These are phyloP conservation scores for Leavenworthia alabamica DNA, from an alignment of 345 rosid species.

Conservation along the genomic window DNA sequence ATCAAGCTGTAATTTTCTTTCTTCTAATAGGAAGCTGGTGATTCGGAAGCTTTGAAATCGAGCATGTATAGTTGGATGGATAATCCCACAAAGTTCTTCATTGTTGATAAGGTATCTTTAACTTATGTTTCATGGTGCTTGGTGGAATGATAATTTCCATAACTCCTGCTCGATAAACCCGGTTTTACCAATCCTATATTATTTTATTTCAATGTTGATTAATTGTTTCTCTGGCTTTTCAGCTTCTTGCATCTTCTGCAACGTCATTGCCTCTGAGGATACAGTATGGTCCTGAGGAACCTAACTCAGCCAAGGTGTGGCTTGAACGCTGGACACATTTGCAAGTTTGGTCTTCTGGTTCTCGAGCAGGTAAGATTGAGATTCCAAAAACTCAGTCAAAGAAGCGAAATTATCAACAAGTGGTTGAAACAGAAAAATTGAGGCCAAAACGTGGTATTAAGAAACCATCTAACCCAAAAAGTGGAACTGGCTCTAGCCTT, in stretches of 20 bases:
- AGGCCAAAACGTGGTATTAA: slow-evolving; percentile 41
- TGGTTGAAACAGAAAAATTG: slow-evolving; percentile 33
- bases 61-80: slow-evolving; percentile 21
- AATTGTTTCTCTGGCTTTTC: slow-evolving; percentile 22
- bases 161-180: neutral
- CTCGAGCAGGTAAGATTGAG: slow-evolving; percentile 33
- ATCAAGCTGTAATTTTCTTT: slow-evolving; percentile 5
- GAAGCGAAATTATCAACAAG: slow-evolving; percentile 30
- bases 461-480: slow-evolving; percentile 36
- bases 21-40: slow-evolving; percentile 35
- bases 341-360: slow-evolving; percentile 47
- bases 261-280: slow-evolving; percentile 40
- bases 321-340: slow-evolving; percentile 68
- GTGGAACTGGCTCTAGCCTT: slow-evolving; percentile 38
- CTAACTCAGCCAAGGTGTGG: slow-evolving; percentile 65
- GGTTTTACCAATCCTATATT: slow-evolving; percentile 1
- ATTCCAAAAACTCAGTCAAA: slow-evolving; percentile 33
- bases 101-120: slow-evolving; percentile 47
- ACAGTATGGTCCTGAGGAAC: slow-evolving; percentile 49
- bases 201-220: neutral
- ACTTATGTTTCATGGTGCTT: neutral
- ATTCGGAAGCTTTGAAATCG: slow-evolving; percentile 26
- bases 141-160: neutral
- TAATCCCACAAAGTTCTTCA: slow-evolving; percentile 34
- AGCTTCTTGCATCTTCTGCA: slow-evolving; percentile 61